Evolutionary conservation across 139 green algal species (phyloP).

Genomic region (Asterochloris erici): DNA sequence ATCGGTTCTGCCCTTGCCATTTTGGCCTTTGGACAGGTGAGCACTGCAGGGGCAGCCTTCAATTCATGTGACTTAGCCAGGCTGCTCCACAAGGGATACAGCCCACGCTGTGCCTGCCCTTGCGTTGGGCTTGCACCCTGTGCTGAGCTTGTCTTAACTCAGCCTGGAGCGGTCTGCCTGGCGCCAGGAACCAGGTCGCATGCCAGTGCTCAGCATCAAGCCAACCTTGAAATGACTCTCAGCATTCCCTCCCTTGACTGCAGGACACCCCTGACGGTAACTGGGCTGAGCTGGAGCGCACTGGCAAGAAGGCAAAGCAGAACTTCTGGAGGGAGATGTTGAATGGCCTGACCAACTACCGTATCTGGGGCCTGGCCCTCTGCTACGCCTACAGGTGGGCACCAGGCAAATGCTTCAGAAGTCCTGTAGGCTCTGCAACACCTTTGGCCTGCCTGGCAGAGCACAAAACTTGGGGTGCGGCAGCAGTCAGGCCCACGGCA

Average conservation of each 20-base stretch:
- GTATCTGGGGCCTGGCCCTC: constrained; percentile 42
- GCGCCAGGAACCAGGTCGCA: too few relatives aligned
- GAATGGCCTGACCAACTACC: constrained; percentile 53
- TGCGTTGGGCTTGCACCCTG: too few relatives aligned
- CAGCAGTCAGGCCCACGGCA: too few relatives aligned
- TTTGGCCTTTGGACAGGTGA: constrained; percentile 46
- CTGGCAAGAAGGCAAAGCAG: constrained; percentile 62
- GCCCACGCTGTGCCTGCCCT: too few relatives aligned
- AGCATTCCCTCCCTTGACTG: not conserved
- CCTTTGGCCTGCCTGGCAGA: too few relatives aligned
- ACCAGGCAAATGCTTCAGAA: not conserved
- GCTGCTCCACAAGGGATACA: too few relatives aligned
- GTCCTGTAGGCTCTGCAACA: constrained; percentile 44
- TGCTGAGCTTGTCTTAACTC: not conserved
- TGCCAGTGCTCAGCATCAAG: not conserved
- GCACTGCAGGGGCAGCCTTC: not conserved
- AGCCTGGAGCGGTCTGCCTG: not conserved
- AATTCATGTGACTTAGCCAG: too few relatives aligned
- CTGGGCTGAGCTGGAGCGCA: constrained; percentile 71
- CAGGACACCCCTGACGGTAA: constrained; percentile 89
- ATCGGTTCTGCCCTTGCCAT: constrained; percentile 64
- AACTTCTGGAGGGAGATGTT: constrained; percentile 25
- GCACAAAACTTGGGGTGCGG: too few relatives aligned
- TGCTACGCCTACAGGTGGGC: constrained; percentile 53
- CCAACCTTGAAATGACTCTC: not conserved